phyloP scores from a whole-genome alignment of 2,329 filamentous ascomycete species.

The Colletotrichum aenigma region DNA sequence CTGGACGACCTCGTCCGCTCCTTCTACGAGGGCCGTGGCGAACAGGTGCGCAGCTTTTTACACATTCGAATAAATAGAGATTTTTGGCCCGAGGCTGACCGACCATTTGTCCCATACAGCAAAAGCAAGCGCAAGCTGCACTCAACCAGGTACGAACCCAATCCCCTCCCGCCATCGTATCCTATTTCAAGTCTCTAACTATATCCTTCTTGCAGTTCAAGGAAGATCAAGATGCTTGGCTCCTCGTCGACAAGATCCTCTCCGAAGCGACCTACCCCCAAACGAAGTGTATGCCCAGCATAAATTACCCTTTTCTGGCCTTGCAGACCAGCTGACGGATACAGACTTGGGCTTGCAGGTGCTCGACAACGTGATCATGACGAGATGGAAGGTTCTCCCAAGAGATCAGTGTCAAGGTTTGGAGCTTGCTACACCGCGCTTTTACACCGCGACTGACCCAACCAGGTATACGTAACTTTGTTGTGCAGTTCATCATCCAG shows the following conservation, averaged over 20 bases:
- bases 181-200: slow-evolving; percentile 12
- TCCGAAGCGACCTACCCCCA: slow-evolving; percentile 91
- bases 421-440: background rate
- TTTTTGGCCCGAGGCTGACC: slow-evolving; percentile 37
- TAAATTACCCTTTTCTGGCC: background rate
- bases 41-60: slow-evolving; percentile 67
- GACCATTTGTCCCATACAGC: slow-evolving; percentile 59
- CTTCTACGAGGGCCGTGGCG: slow-evolving; percentile 97
- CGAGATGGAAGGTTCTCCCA: slow-evolving; percentile 97
- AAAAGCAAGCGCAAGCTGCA: slow-evolving; percentile 93
- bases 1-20: slow-evolving; percentile 94
- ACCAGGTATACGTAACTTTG: slow-evolving; percentile 95
- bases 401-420: slow-evolving; percentile 90
- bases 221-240: slow-evolving; percentile 97
- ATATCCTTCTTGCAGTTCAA: slow-evolving; percentile 74
- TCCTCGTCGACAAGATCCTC: slow-evolving; percentile 95
- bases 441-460: background rate
- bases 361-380: slow-evolving; percentile 97
- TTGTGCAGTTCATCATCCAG: slow-evolving; percentile 98
- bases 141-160: slow-evolving; percentile 79
- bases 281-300: slow-evolving; percentile 80
- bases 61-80: background rate
- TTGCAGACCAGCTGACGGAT: background rate
- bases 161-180: slow-evolving; percentile 5
- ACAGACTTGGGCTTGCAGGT: slow-evolving; percentile 92